Base-by-base conservation (phyloP, 441 rosid genomes). In the Codiaeum variegatum region DNA sequence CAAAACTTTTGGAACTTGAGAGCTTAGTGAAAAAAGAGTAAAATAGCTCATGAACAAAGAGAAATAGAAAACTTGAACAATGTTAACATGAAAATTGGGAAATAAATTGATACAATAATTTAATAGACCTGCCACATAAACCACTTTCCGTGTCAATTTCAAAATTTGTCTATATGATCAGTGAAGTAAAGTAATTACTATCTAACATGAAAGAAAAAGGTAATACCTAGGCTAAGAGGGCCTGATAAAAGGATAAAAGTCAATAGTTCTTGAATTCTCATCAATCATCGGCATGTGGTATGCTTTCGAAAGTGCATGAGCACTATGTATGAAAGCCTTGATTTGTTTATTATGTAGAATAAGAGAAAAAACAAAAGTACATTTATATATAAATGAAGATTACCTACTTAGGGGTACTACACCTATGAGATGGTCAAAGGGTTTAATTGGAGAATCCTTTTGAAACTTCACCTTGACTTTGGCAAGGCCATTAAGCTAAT, bases 391-490 rank as follows among this genome's bases (percentile, higher is more conserved):
- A 46, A 46, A 4, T 3, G 44, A 8, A 34, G n/a, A 3, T 42
- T 3, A 79, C 82, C 79, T 79, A 56, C 66, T 72, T 2, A 68
- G 65, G 1, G 82, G 79, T 54, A 74, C 63, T 9, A 95, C 98
- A 44, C 98, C 96, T 68, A 95, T 77, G 58, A 95, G 91, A 82
- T 95, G 99, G 77, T 90, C 88, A 75, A 92, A 95, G 63, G 98
- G 99, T 76, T 88, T 92, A 78, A 95, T 91, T 44, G 99, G 98
- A 59, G 89, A 61, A 42, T 98, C 99, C 58, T 88, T 71, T 73
- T 92, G 91, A 85, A 88, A 95, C 36, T 66, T 80, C 55, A 91
- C 89, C 66, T 91, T 69, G 85, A 92, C 78, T 81, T 86, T 77
- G 70, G 76, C 91, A 61, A 95, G 96, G 75, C 78, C 83, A 82